Base-by-base conservation (phyloP, 129 eudicot genomes). In the Pulicaria dysenterica region DNA sequence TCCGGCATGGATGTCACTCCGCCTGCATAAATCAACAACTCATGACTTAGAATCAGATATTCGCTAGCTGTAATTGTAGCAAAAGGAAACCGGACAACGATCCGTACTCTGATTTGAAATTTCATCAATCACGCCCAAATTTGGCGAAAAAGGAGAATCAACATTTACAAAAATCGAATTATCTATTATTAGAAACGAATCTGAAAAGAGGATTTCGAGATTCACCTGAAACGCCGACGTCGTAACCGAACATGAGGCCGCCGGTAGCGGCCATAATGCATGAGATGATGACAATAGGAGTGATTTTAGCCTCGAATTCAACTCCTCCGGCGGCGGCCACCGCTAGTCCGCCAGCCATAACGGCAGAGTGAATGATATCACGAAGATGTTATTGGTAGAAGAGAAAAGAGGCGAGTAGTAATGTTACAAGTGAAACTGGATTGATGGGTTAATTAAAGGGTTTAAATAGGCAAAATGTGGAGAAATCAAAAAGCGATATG, bases 211-310 rank as follows among this genome's bases (percentile, higher is more conserved):
- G 38, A 5, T 7, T 15, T 57, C 7, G 46, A 53, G 3, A 67
- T 4, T 69, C 0, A 94, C 99, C 99, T 69, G 99, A 95, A 55
- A 95, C 85, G 11, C 99, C 99, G 68, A 95, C 85, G 40, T 95
- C 99, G 61, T 95, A 95, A 58, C 99, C 99, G 37, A 93, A 93
- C 98, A 93, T 93, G 11, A 92, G 92, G 16, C 98, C 98, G 43
- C 98, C 98, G 66, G 92, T 90, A 66, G 98, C 98, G 3, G 99
- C 99, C 97, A 90, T 83, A 16, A 95, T 81, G 69, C 99, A 95
- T 19, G 99, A 90, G 19, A 95, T 81, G 66, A 95, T 77, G 8
- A 95, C 99, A 48, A 90, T 86, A 4, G 89, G 89, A 1, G 98
- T 93, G n/a, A 93, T 87, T 70, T 93, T 93, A 1, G 96, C 98